Base-by-base conservation (phyloP, 2,329 filamentous ascomycete species). In the Trichothecium roseum region DNA sequence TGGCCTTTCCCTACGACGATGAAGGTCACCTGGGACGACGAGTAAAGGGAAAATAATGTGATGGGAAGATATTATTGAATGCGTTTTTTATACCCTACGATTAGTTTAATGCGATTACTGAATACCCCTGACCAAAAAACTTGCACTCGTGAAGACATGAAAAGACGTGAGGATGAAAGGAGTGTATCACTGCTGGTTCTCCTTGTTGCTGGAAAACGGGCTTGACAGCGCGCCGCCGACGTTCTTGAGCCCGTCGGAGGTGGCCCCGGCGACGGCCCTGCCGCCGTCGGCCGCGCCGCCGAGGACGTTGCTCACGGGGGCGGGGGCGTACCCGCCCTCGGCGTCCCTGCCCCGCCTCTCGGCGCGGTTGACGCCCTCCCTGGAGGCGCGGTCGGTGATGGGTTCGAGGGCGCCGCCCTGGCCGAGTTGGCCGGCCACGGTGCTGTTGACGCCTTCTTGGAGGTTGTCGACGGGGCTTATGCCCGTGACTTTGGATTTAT, bases 401-500 rank as follows among this genome's bases (percentile, higher is more conserved):
- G 78, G 78, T 47, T 81, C 71, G 2, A 72, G 64, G 2, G 84
- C 55, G 0, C 81, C 81, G 40, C 78, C 80, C 45, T 83, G 70
- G 30, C 81, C 81, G 18, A 85, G 55, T 47, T 83, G 78, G 24
- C 72, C 70, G 2, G 68, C 63, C 8, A 70, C 78, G 36, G 79
- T 65, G 55, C 68, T 63, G 62, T 84, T 62, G 24, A 81, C 69
- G 49, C 69, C 72, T 54, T 82, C 79, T 57, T 85, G 79, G 26
- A 84, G 64, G 30, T 62, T 74, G 58, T 84, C 74, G 58, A 83
- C 69, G 53, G 81, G 77, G 14, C 72, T 55, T 50, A 81, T 53
- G 53, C 75, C 74, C 9, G 79, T 84, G 28, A 86, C 59, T 54
- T 85, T 85, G 42, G 77, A 71, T 56, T 83, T 77, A 60, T 70